Evolutionary conservation across 441 rosid species (phyloP).

Genomic region (Populus hybrid): DNA sequence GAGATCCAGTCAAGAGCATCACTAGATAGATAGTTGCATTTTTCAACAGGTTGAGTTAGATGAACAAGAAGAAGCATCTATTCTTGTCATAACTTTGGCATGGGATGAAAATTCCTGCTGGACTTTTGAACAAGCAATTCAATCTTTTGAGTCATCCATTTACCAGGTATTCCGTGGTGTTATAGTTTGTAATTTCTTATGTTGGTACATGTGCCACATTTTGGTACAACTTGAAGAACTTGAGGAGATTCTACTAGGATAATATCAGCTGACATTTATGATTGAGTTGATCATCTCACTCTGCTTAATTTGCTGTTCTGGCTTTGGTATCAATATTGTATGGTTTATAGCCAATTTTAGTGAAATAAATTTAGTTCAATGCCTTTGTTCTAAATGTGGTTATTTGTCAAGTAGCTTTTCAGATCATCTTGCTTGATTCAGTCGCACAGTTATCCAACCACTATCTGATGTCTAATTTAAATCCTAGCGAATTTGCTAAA

Average conservation of each 20-base stretch:
- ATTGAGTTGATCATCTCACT: background rate
- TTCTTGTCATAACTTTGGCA: constrained; percentile 72
- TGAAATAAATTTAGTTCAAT: background rate
- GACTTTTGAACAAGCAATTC: constrained; percentile 58
- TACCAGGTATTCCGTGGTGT: constrained; percentile 48
- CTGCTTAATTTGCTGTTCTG: background rate
- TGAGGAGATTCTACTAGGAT: background rate
- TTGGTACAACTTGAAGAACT: background rate
- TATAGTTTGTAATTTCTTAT: background rate
- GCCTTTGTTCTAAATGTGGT: background rate
- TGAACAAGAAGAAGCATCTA: constrained; percentile 63
- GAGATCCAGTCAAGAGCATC: constrained; percentile 10
- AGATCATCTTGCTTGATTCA: constrained; percentile 8
- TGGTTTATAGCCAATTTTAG: too few species aligned
- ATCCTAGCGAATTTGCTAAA: background rate
- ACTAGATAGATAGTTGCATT: constrained; percentile 12
- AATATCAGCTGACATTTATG: background rate
- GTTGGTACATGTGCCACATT: background rate
- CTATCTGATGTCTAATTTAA: background rate
- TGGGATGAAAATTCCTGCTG: constrained; percentile 60
- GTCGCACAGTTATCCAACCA: background rate
- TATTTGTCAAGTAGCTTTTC: constrained; percentile 2
- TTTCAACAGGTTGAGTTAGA: constrained; percentile 78
- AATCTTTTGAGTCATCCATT: constrained; percentile 54
- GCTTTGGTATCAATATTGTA: background rate